Percentiles rank a stretch among this genome's conserved stretches.
Evolutionary conservation across 192 early-diverging fungal species (phyloP).

Genomic region (Borealophlyctis nickersoniae): DNA sequence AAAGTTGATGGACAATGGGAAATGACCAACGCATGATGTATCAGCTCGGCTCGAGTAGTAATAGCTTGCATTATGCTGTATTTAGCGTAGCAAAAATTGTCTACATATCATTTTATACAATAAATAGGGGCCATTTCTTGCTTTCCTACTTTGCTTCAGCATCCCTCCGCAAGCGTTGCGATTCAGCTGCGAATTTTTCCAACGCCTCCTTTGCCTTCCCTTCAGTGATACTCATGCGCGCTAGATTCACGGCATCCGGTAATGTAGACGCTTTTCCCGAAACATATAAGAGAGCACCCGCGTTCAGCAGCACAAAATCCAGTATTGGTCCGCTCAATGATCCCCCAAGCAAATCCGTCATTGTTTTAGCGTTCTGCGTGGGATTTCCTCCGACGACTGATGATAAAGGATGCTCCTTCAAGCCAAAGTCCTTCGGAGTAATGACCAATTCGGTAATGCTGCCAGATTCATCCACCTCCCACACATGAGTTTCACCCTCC

Average conservation of each 20-base stretch:
- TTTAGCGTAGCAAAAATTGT: too few relatives aligned
- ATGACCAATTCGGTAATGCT: slow-evolving; percentile 63
- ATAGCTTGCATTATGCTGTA: too few relatives aligned
- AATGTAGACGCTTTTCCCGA: slow-evolving; percentile 69
- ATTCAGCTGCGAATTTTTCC: slow-evolving; percentile 52
- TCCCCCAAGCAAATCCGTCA: slow-evolving; percentile 68
- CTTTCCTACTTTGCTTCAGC: too few relatives aligned
- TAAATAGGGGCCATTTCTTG: too few relatives aligned
- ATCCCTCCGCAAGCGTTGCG: slow-evolving; percentile 15
- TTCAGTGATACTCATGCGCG: slow-evolving; percentile 66
- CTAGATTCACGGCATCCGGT: slow-evolving; percentile 73
- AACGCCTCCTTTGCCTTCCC: slow-evolving; percentile 67
- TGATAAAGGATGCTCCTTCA: slow-evolving; percentile 67
- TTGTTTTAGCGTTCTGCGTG: slow-evolving; percentile 68
- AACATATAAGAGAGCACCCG: slow-evolving; percentile 81
- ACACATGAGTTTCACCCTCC: slow-evolving; percentile 83
- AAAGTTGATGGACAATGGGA: too few relatives aligned
- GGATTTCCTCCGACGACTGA: slow-evolving; percentile 69
- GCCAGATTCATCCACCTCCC: slow-evolving; percentile 67
- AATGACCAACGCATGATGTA: too few relatives aligned
- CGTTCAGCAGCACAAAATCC: slow-evolving; percentile 91
- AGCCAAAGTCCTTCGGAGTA: slow-evolving; percentile 85
- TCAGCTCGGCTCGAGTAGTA: too few relatives aligned
- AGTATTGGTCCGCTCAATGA: slow-evolving; percentile 66
- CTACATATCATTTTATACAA: too few relatives aligned